Evolutionary conservation across 2,329 filamentous ascomycete genomes (phyloP).

Genomic region (Coniochaeta ligniaria): DNA sequence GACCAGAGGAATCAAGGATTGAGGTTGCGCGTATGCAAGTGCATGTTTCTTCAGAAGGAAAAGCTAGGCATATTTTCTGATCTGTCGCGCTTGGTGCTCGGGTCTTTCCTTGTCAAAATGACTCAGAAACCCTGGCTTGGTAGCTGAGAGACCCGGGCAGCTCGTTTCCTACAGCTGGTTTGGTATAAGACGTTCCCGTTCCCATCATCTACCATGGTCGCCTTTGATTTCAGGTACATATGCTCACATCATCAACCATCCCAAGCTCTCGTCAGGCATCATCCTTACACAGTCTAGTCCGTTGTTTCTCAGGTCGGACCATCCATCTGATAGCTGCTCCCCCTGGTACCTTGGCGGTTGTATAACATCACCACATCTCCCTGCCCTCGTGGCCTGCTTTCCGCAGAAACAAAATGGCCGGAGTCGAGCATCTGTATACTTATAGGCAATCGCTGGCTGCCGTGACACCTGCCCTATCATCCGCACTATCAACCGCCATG

Average conservation of each 20-base stretch:
- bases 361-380: neutral
- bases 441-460: neutral
- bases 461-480: constrained; percentile 5
- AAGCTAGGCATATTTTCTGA: neutral
- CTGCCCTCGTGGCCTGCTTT: neutral
- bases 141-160: neutral
- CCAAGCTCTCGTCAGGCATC: neutral
- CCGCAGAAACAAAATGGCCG: neutral
- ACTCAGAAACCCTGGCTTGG: neutral
- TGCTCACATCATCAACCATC: neutral
- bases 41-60: neutral
- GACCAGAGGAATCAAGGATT: neutral
- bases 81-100: neutral
- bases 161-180: neutral
- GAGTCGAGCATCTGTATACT: neutral
- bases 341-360: neutral
- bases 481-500: constrained; percentile 2
- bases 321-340: neutral
- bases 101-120: neutral
- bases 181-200: neutral
- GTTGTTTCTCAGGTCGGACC: neutral
- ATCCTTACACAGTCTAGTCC: neutral
- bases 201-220: neutral
- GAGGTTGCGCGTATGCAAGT: neutral
- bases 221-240: neutral